Evolutionary conservation across 1,284 basidiomycete species (phyloP), one percentile per base, ranked within the genome.

Genomic region (Microbotryomycetes sp.): DNA sequence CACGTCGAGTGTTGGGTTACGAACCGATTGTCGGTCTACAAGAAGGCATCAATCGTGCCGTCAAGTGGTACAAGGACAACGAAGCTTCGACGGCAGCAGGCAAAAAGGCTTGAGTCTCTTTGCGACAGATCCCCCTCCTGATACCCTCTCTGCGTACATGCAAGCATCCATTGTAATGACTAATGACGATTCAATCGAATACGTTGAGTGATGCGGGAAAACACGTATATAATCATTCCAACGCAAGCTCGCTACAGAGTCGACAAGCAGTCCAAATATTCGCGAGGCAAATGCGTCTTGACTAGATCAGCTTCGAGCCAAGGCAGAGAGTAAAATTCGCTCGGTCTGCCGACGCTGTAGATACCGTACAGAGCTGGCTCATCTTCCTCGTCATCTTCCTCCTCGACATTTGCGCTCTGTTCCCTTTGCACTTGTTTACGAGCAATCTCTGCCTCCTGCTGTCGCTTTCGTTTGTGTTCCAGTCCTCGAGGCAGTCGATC

Each of bases 1-100:
- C 94, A 9, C 81, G 93, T 69, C 79, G 92, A 59, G 83, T 97
- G 65, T 80, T 99, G 45, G 92, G 90, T 3, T 98, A 98, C 76
- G 89, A 92, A 74, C 96, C 94, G 0, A 79, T 91, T 59, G 86
- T 96, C 15, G 88, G 91, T 2, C 72, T 98, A 30, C 86, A 92
- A 67, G 93, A 98, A 70, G 94, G 91, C 25, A 82, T 97, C 62
- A 82, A 83, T 76, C 81, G 80, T 67, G 89, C 86, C 76, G 83
- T 91, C 1, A 49, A 68, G 62, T 66, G 64, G 64, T 69, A 67
- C 67, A 69, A 69, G 63, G 65, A 54, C 51, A 63, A 69, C 60
- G 67, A 69, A 29, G 7, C 15, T 12, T 7, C 28, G 25, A 29
- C 50, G 12, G 19, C 12, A 9, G 12, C 9, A 42, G 36, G 9